Evolutionary conservation across 2,329 filamentous ascomycete species (phyloP).

Genomic region (Penicillium freii): DNA sequence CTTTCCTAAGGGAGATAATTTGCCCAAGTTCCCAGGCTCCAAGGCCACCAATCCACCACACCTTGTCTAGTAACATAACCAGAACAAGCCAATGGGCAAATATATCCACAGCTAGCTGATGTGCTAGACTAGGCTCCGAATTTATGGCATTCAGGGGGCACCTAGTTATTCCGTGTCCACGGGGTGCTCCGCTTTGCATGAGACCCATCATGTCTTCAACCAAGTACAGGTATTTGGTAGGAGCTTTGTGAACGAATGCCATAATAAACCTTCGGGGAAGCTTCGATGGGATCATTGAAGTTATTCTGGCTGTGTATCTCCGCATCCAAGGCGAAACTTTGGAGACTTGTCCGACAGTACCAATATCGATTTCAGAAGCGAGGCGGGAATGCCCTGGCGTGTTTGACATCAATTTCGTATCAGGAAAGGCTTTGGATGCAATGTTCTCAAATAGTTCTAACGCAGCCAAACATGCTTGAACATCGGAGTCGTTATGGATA

Average conservation of each 20-base stretch:
- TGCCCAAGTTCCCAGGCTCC: neutral
- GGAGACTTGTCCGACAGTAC: neutral
- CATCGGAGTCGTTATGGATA: neutral
- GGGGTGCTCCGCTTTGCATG: neutral
- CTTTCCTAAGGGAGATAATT: neutral
- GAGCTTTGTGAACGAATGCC: slow-evolving; percentile 4
- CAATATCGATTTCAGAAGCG: neutral
- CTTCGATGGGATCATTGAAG: neutral
- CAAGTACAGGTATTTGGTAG: neutral
- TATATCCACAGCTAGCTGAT: slow-evolving; percentile 2
- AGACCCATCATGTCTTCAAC: neutral
- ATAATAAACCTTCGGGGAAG: slow-evolving; percentile 2
- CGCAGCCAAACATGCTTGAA: neutral
- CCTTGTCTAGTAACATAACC: slow-evolving; percentile 1
- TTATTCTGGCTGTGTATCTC: slow-evolving; percentile 1
- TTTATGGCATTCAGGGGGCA: neutral
- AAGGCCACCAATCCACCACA: slow-evolving; percentile 4
- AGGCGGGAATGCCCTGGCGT: no score
- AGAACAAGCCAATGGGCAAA: slow-evolving; percentile 3
- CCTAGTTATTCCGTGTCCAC: neutral
- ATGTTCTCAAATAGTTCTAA: neutral
- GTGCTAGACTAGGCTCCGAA: neutral
- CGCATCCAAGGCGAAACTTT: slow-evolving; percentile 3
- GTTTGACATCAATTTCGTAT: neutral
- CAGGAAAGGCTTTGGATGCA: neutral